These are phyloP conservation scores for Waitea zeae DNA, from an alignment of 1,284 basidiomycete genomes.

Conservation along the genomic window DNA sequence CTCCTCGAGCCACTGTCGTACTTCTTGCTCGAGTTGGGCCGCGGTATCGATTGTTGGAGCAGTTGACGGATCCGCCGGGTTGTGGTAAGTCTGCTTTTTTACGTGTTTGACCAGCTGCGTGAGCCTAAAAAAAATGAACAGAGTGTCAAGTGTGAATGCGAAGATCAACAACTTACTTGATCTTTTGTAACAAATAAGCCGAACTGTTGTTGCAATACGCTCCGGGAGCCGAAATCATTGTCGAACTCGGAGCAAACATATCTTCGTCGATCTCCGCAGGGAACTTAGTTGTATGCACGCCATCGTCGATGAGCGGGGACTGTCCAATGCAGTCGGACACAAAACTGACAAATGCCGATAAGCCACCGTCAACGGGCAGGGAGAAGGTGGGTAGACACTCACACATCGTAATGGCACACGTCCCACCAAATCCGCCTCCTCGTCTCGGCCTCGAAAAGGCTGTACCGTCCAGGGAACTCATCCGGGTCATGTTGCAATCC, in stretches of 20 bases:
- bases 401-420: slow-evolving; percentile 55
- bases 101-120: slow-evolving; percentile 32
- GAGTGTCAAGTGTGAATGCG: no score
- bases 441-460: slow-evolving; percentile 35
- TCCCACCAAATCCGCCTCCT: slow-evolving; percentile 59
- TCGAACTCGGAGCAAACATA: slow-evolving; percentile 26
- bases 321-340: slow-evolving; percentile 47
- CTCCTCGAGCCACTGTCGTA: slow-evolving; percentile 32
- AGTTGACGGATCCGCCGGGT: slow-evolving; percentile 17
- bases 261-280: slow-evolving; percentile 33
- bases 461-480: slow-evolving; percentile 24
- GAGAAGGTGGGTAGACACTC: slow-evolving; percentile 13
- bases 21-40: slow-evolving; percentile 31
- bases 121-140: no score
- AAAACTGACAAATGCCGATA: slow-evolving; percentile 24
- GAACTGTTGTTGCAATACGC: slow-evolving; percentile 14
- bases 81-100: slow-evolving; percentile 23
- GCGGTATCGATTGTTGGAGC: slow-evolving; percentile 34
- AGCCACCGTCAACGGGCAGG: slow-evolving; percentile 2
- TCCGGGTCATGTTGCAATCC: slow-evolving; percentile 45
- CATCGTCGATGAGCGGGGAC: slow-evolving; percentile 33
- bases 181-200: slow-evolving; percentile 27
- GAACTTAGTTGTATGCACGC: slow-evolving; percentile 26
- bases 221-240: slow-evolving; percentile 20
- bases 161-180: no score